These are phyloP conservation scores for Syncephalastrum monosporum DNA, from an alignment of 371 early-diverging fungal species.

Conservation along the genomic window DNA sequence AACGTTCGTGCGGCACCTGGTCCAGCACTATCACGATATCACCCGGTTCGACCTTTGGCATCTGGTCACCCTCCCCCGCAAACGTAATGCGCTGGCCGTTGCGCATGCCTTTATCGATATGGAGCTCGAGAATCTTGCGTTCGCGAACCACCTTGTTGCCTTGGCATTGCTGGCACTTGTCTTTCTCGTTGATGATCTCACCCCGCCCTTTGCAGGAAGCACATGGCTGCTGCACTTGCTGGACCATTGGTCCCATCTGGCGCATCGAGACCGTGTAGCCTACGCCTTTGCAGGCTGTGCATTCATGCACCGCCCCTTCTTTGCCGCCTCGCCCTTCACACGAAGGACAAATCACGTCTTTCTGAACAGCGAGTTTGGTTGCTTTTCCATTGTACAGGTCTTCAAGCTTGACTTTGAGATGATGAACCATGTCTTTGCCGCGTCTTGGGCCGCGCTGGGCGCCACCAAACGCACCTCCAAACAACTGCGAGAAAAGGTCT, in stretches of 20 bases:
- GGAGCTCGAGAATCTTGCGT: slow-evolving; percentile 86
- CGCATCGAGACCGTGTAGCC: slow-evolving; percentile 85
- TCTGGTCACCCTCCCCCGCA: slow-evolving; percentile 90
- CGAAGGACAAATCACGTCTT: slow-evolving; percentile 76
- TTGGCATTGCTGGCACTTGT: slow-evolving; percentile 85
- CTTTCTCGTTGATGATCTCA: slow-evolving; percentile 83
- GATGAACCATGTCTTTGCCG: slow-evolving; percentile 79
- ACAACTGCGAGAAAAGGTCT: slow-evolving; percentile 89
- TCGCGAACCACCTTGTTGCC: slow-evolving; percentile 78
- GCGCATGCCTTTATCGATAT: slow-evolving; percentile 94
- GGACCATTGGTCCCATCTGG: slow-evolving; percentile 97
- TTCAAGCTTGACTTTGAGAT: slow-evolving; percentile 88
- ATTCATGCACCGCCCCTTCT: slow-evolving; percentile 70
- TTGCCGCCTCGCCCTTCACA: slow-evolving; percentile 86
- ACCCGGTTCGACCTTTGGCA: slow-evolving; percentile 69
- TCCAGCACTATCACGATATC: slow-evolving; percentile 91
- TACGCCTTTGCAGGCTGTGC: slow-evolving; percentile 80
- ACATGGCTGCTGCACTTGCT: slow-evolving; percentile 96
- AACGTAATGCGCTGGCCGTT: slow-evolving; percentile 94
- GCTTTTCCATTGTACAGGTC: slow-evolving; percentile 94
- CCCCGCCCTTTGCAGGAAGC: slow-evolving; percentile 86
- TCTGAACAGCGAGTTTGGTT: slow-evolving; percentile 88
- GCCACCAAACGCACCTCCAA: slow-evolving; percentile 65
- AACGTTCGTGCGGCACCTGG: slow-evolving; percentile 84
- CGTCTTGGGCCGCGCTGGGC: slow-evolving; percentile 70